These are phyloP conservation scores for Daldinia concentrica DNA, from an alignment of 495 filamentous ascomycete genomes.

Conservation along the genomic window DNA sequence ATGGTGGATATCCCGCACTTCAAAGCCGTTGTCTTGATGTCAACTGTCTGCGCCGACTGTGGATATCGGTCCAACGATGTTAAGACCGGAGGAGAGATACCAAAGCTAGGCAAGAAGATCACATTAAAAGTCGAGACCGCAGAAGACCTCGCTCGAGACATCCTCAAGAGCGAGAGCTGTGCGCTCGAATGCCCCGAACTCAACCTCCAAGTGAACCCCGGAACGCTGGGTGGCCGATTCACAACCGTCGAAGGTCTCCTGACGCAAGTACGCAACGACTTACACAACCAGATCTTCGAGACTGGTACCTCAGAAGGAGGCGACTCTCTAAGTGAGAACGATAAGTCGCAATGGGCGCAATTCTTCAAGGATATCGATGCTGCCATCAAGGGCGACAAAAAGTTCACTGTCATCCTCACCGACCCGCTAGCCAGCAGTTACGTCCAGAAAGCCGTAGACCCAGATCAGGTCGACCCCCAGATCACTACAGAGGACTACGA, in stretches of 20 bases:
- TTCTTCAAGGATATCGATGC: slow-evolving; percentile 81
- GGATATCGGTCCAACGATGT: slow-evolving; percentile 96
- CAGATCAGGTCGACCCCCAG: slow-evolving; percentile 77
- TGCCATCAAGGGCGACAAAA: slow-evolving; percentile 82
- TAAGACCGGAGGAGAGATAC: slow-evolving; percentile 93
- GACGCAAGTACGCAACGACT: slow-evolving; percentile 90
- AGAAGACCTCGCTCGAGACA: slow-evolving; percentile 88
- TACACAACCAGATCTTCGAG: slow-evolving; percentile 86
- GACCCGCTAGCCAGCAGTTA: slow-evolving; percentile 93
- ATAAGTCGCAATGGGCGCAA: slow-evolving; percentile 74
- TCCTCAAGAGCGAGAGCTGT: slow-evolving; percentile 96
- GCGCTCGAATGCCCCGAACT: slow-evolving; percentile 85
- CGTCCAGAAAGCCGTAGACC: slow-evolving; percentile 82
- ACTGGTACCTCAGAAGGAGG: slow-evolving; percentile 64
- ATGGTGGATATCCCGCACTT: slow-evolving; percentile 97
- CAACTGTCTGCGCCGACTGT: slow-evolving; percentile 85
- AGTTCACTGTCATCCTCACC: slow-evolving; percentile 85
- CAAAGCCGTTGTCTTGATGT: slow-evolving; percentile 92
- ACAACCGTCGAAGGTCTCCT: slow-evolving; percentile 95
- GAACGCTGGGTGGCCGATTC: slow-evolving; percentile 95
- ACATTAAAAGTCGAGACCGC: slow-evolving; percentile 74
- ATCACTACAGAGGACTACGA: slow-evolving; percentile 85
- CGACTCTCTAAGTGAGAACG: slow-evolving; percentile 73
- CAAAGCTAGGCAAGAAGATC: slow-evolving; percentile 85
- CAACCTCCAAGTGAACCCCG: slow-evolving; percentile 82